phyloP scores from a whole-genome alignment of 2,329 filamentous ascomycete genomes.

The Aureobasidium sp. region DNA sequence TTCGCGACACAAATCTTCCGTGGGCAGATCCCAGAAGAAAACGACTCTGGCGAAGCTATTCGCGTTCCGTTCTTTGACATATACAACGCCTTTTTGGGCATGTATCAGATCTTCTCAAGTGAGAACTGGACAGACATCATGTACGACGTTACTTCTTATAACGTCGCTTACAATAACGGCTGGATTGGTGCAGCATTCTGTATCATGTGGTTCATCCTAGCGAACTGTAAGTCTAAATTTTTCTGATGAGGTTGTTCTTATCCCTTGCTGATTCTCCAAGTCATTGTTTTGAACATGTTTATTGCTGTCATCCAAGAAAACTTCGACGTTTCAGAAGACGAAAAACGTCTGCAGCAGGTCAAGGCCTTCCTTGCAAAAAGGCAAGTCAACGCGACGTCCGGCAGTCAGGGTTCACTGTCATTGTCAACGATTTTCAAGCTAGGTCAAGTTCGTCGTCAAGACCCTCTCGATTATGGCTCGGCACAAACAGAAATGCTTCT shows the following conservation, averaged over 20 bases:
- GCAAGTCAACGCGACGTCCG: constrained; percentile 60
- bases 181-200: constrained; percentile 92
- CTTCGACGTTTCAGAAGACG: constrained; percentile 96
- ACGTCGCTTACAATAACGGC: constrained; percentile 59
- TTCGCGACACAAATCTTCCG: constrained; percentile 91
- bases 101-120: constrained; percentile 95
- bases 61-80: constrained; percentile 79
- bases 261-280: constrained; percentile 12
- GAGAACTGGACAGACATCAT: constrained; percentile 91
- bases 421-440: constrained; percentile 58
- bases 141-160: constrained; percentile 70
- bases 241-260: not conserved
- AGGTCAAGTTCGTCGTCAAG: constrained; percentile 58
- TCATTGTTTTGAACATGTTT: constrained; percentile 99
- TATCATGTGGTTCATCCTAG: constrained; percentile 90
- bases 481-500: constrained; percentile 93
- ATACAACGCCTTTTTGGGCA: constrained; percentile 91
- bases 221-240: constrained; percentile 50
- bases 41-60: constrained; percentile 55
- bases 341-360: constrained; percentile 94
- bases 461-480: constrained; percentile 85
- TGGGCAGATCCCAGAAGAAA: constrained; percentile 64
- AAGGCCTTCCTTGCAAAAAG: constrained; percentile 89
- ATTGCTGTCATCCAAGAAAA: constrained; percentile 99
- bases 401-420: constrained; percentile 63